Base-by-base conservation (phyloP, 1,284 basidiomycete genomes). In the Irpex sp. region DNA sequence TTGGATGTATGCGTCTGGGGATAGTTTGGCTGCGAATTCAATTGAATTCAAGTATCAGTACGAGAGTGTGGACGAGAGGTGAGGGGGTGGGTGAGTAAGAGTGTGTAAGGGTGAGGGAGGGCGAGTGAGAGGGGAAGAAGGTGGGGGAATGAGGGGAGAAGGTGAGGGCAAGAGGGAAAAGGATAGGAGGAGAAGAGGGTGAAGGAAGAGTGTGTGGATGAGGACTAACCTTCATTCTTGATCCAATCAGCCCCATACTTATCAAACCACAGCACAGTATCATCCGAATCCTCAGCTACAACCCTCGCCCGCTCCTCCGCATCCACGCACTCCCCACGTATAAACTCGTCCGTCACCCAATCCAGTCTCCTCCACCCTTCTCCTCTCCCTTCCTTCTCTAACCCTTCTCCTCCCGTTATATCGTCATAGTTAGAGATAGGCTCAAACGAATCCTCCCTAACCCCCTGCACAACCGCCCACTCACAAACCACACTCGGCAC, bases 201-300 rank as follows among this genome's bases (percentile, higher is more conserved):
- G 26, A 4, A 4, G 48, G 40, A 26, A n/a, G n/a, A n/a, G n/a
- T n/a, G n/a, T n/a, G n/a, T n/a, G n/a, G n/a, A n/a, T n/a, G n/a
- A n/a, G n/a, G n/a, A 78, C 85, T 67, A 69, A 92, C 94, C 89
- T 56, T 84, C 73, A 67, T 81, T 82, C 76, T 94, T 94, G 73
- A 98, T 97, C 93, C 96, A 98, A 38, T 95, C 91, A 1, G 88
- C 82, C 2, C 95, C 96, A 76, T 92, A 98, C 54, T 89, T 89
- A 61, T 85, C 82, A 75, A 93, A 98, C 86, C 92, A 94, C 36
- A 96, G 79, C 65, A 93, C 87, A 65, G 88, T 88, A 61, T 89
- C 86, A 73, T 99, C 96, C 15, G 93, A 96, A 74, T 97, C 87
- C 44, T 85, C 79, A 47, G 93, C 85, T 58, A 96, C 80, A 11